A percentile compares a stretch with the other conserved stretches of the same genome.
Conservation (phyloP, 257 asterid genomes). For the Nicotiana sylvestris region DNA sequence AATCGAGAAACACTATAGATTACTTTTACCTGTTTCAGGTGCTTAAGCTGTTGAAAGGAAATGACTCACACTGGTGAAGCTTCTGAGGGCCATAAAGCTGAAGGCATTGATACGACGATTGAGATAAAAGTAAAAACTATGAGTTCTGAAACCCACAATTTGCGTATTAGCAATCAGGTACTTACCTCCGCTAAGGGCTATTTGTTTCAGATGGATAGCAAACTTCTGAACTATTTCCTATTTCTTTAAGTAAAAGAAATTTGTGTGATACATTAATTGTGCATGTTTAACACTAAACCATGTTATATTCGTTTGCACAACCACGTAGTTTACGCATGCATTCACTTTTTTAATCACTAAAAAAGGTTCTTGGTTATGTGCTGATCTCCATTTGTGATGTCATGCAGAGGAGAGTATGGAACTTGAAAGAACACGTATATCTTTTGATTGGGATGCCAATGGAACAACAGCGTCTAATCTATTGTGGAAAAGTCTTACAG, state of each 20-base stretch:
- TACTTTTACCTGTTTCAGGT: not conserved
- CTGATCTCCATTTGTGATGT: not conserved
- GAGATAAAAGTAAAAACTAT: not conserved
- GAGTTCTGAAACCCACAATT: not conserved
- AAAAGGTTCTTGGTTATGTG: no score
- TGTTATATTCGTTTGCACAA: not conserved
- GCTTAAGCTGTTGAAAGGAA: not conserved
- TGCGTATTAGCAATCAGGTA: not conserved
- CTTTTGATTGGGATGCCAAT: not conserved
- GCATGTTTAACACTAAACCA: not conserved
- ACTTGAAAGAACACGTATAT: not conserved
- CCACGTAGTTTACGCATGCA: no score
- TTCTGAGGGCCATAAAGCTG: not conserved
- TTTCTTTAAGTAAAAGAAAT: not conserved
- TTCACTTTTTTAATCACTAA: not conserved
- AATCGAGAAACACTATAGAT: no score
- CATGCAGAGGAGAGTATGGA: not conserved
- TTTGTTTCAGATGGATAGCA: not conserved
- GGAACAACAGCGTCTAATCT: constrained; percentile 3
- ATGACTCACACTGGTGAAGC: not conserved
- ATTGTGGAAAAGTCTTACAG: not conserved
- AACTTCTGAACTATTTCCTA: not conserved
- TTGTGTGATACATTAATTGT: not conserved
- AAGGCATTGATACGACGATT: no score
- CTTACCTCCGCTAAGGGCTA: not conserved